Base-by-base conservation (phyloP, 1,284 basidiomycete species). In the Cutaneotrichosporon cavernicola region DNA sequence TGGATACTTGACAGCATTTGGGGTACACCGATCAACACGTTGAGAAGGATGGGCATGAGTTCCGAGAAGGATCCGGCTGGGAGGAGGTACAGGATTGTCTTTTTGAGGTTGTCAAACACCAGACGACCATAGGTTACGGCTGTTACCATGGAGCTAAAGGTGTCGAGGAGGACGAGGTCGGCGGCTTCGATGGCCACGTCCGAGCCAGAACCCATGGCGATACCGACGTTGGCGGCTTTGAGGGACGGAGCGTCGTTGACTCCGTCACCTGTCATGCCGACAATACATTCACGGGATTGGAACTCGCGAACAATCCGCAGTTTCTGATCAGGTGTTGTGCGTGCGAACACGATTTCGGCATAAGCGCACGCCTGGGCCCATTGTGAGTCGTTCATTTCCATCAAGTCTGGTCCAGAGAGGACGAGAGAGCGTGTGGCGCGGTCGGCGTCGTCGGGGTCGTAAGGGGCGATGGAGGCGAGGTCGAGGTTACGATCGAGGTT, bases 311-410 rank as follows among this genome's bases (percentile, higher is more conserved):
- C 88, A 65, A 90, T 90, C 40, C 83, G 81, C 16, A 90, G 80
- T 75, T 90, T 90, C 76, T 88, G 87, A 73, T 89, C 87, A 0
- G 89, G 89, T 0, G 87, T 88, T 1, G 88, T 90, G 36, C 89
- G 84, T 0, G 88, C 87, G 66, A 90, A 90, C 9, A 90, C 88
- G 62, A 90, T 84, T 73, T 90, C 89, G 34, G 85, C 82, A 74
- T 87, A 89, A 58, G 82, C 73, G 53, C 83, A 83, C 22, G 84
- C 80, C 60, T 79, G 76, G 53, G 85, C 81, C 86, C 86, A 87
- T 62, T 86, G 83, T 7, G 69, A 49, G 22, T 83, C 77, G 16
- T 76, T 80, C 77, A 85, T 81, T 38, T 78, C 79, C 73, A 83
- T 83, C 61, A 87, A 77, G 63, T 87, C 86, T 7, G 81, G 65